Evolutionary conservation across 192 early-diverging fungal genomes (phyloP).

Genomic region (Entomortierella lignicola): DNA sequence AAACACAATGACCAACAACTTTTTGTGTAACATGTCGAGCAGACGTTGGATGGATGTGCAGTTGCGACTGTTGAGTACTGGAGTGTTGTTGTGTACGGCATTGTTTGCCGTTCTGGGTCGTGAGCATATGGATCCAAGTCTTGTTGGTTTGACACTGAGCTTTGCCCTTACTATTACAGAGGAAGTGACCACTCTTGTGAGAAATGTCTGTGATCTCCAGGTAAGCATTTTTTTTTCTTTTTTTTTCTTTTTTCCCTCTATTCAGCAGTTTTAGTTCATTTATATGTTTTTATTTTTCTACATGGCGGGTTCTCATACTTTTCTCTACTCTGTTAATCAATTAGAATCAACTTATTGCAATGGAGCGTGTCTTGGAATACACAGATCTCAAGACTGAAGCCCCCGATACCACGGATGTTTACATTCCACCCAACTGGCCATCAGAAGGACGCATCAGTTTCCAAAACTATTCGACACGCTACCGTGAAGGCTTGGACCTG

Average conservation of each 20-base stretch:
- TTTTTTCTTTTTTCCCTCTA: too few relatives aligned
- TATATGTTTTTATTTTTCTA: too few relatives aligned
- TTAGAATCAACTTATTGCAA: conserved; percentile 33
- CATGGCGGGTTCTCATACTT: too few relatives aligned
- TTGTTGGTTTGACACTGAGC: conserved; percentile 54
- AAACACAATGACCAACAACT: conserved; percentile 25
- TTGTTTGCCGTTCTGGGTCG: conserved; percentile 25
- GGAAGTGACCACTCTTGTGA: conserved; percentile 77
- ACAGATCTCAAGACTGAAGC: conserved; percentile 51
- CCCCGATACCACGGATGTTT: conserved; percentile 13
- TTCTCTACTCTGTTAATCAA: neutral
- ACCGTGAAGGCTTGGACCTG: conserved; percentile 72
- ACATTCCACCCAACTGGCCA: conserved; percentile 69
- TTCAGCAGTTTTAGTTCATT: too few relatives aligned
- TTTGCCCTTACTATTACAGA: conserved; percentile 82
- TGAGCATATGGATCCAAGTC: conserved; percentile 67
- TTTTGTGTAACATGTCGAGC: conserved; percentile 31
- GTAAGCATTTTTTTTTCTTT: neutral
- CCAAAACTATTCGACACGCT: conserved; percentile 77
- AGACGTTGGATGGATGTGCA: conserved; percentile 42
- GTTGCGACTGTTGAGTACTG: conserved; percentile 50
- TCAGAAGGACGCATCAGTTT: conserved; percentile 76
- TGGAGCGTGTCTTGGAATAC: conserved; percentile 51
- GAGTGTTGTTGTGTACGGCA: conserved; percentile 7
- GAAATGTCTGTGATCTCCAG: conserved; percentile 61